phyloP scores from a whole-genome alignment of 2,329 filamentous ascomycete species.

The Bertia moriformis region DNA sequence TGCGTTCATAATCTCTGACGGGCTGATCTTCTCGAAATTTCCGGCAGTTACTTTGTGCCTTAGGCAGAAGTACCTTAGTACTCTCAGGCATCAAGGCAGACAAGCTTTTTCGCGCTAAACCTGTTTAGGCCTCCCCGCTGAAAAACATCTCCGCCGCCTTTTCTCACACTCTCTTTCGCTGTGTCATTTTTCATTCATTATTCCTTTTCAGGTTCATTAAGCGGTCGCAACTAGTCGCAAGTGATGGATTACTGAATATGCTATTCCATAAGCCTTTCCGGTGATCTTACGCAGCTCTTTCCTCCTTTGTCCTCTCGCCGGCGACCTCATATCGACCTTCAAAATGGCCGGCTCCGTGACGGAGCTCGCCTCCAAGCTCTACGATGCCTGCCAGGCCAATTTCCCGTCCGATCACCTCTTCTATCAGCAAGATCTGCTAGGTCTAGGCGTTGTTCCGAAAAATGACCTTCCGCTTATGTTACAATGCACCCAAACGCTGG shows the following conservation, averaged over 20 bases:
- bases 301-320: no score
- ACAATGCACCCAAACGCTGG: constrained; percentile 24
- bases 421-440: constrained; percentile 26
- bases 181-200: no score
- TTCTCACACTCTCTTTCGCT: no score
- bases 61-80: no score
- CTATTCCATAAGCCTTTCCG: no score
- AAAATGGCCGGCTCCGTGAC: constrained; percentile 4
- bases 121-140: background rate
- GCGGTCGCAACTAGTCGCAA: no score
- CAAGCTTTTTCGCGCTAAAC: background rate
- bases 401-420: constrained; percentile 24
- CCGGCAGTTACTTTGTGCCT: background rate
- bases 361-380: constrained; percentile 25
- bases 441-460: constrained; percentile 23
- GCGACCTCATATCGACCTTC: no score
- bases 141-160: background rate
- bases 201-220: no score
- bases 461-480: constrained; percentile 23
- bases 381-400: constrained; percentile 23
- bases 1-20: background rate
- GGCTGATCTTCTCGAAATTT: background rate
- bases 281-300: no score
- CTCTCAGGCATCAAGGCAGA: background rate
- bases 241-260: no score